A percentile compares a stretch with the other conserved stretches of the same genome.
Evolutionary conservation across 176 grass and related monocot species (phyloP).

Genomic region (Paspalum notatum): DNA sequence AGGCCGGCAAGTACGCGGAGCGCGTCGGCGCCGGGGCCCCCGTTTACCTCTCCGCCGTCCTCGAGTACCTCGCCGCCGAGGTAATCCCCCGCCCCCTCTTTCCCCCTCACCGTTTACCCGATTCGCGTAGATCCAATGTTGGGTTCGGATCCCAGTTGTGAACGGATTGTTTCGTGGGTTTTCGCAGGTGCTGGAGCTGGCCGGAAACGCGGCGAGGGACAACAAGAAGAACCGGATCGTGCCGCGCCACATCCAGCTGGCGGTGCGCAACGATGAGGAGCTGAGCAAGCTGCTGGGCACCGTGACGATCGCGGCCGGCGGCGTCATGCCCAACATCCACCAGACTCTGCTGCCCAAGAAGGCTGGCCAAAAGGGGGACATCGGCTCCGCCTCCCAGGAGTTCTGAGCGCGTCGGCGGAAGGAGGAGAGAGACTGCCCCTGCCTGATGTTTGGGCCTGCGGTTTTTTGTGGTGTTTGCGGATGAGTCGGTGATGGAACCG

Average conservation of each 20-base stretch:
- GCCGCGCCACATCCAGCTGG: slow-evolving; percentile 64
- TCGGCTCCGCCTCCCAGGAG: slow-evolving; percentile 52
- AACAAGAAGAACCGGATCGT: slow-evolving; percentile 64
- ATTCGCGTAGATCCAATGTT: not conserved
- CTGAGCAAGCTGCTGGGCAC: slow-evolving; percentile 52
- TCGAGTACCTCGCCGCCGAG: slow-evolving; percentile 94
- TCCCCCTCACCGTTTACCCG: not conserved
- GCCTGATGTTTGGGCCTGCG: not conserved
- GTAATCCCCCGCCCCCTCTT: slow-evolving; percentile 15
- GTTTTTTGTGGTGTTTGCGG: slow-evolving; percentile 12
- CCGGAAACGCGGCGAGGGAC: slow-evolving; percentile 54
- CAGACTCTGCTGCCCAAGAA: slow-evolving; percentile 54
- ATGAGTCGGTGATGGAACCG: not conserved
- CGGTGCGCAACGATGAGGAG: slow-evolving; percentile 60
- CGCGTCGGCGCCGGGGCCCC: slow-evolving; percentile 89
- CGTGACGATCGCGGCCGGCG: slow-evolving; percentile 54
- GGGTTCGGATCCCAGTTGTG: not conserved
- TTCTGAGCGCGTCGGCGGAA: slow-evolving; percentile 25
- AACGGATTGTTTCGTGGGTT: not conserved
- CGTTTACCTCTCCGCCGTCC: slow-evolving; percentile 90
- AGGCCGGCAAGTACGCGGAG: slow-evolving; percentile 95
- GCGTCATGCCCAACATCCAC: slow-evolving; percentile 57
- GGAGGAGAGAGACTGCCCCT: not conserved
- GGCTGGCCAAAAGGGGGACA: slow-evolving; percentile 40
- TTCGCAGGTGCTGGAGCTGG: slow-evolving; percentile 53